Evolutionary conservation across 257 asterid species (phyloP), one percentile per base, ranked within the genome.

Genomic region (Salvia rosmarinus): DNA sequence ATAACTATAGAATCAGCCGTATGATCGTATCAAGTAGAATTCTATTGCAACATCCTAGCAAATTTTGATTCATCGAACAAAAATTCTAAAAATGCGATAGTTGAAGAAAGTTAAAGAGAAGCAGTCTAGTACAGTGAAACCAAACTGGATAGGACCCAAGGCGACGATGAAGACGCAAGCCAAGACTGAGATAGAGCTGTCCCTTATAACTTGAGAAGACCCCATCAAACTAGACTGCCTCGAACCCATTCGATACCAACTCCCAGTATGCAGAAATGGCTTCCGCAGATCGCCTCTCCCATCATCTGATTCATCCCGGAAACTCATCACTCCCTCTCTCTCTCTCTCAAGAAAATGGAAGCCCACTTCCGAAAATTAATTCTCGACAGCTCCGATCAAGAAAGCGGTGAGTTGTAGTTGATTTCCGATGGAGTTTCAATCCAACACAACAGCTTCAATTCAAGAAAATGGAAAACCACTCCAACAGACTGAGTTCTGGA

Each of bases 201-300:
- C 96, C 77, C 89, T 77, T 4, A 92, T 90, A 9, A 74, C 87
- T 81, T 88, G 96, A 62, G 98, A 67, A 30, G 96, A 88, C 5
- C 92, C 84, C 95, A 84, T 84, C 86, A 84, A 59, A 66, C 98
- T 90, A 0, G 98, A 92, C 60, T 90, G 96, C 67, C 90, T 79
- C 40, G 98, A 92, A 0, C 98, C 87, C 98, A 92, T 90, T 16
- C 95, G 80, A 39, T 92, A 92, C 98, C 96, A 92, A 77, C 98
- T 92, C 72, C 96, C 98, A 2, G 96, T 92, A 19, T 92, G 96
- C 58, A 92, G 74, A 77, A 92, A 90, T 42, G 98, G 98, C 82
- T 92, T 89, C 90, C 82, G 76, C 72, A 88, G 85, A 82, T 88
- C 98, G 6, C 86, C 86, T 65, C 95, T 83, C 12, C 85, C 93